Evolutionary conservation across 805 yeast genomes (phyloP).

Genomic region (Priceomyces castillae): DNA sequence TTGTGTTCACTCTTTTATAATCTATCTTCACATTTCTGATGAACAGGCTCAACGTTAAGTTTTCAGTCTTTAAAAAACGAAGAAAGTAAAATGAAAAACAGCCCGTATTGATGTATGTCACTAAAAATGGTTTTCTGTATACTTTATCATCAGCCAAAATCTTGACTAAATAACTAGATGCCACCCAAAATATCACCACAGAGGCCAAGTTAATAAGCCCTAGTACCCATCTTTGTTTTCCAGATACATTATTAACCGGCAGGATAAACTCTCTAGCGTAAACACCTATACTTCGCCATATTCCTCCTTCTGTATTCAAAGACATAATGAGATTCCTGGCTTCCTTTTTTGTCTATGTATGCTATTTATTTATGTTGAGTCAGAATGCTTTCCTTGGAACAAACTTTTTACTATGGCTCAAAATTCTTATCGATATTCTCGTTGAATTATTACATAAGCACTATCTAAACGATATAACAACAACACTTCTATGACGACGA

Average conservation of each 20-base stretch:
- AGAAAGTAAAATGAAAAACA: slow-evolving; percentile 76
- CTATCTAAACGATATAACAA: background rate
- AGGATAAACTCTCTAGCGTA: slow-evolving; percentile 18
- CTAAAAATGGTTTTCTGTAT: slow-evolving; percentile 86
- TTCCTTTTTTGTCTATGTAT: too few species aligned
- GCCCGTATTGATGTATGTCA: slow-evolving; percentile 88
- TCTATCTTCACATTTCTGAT: slow-evolving; percentile 21
- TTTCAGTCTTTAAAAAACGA: slow-evolving; percentile 47
- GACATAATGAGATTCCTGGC: background rate
- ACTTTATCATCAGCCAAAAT: slow-evolving; percentile 64
- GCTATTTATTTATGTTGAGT: too few species aligned
- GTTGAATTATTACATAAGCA: background rate
- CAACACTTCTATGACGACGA: background rate
- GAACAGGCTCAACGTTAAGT: slow-evolving; percentile 22
- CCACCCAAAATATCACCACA: slow-evolving; percentile 87
- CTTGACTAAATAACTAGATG: slow-evolving; percentile 82
- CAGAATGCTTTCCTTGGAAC: too few species aligned
- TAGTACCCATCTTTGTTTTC: slow-evolving; percentile 60
- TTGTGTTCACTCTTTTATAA: slow-evolving; percentile 12
- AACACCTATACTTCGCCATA: slow-evolving; percentile 3
- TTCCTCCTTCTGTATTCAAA: slow-evolving; percentile 2
- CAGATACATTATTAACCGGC: slow-evolving; percentile 22
- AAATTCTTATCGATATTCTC: background rate
- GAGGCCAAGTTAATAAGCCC: slow-evolving; percentile 72
- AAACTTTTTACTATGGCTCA: background rate